These are phyloP conservation scores for Termitomyces sp. DNA, from an alignment of 768 basidiomycete genomes.

Conservation along the genomic window DNA sequence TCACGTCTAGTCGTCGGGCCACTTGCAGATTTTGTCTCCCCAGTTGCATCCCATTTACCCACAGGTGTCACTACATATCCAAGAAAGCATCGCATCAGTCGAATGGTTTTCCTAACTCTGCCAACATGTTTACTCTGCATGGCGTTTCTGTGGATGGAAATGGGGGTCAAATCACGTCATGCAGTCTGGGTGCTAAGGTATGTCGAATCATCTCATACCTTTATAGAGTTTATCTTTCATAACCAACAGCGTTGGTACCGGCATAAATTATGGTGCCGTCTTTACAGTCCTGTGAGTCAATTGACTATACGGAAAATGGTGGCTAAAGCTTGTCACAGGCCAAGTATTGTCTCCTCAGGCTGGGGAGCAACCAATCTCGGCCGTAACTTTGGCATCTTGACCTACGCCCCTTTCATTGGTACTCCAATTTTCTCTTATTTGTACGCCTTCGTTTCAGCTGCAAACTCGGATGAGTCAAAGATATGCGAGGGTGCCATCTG, in stretches of 20 bases:
- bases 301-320: not conserved
- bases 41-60: constrained; percentile 41
- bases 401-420: constrained; percentile 72
- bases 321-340: constrained; percentile 32
- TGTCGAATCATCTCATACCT: constrained; percentile 3
- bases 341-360: constrained; percentile 62
- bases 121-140: constrained; percentile 41
- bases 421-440: constrained; percentile 75
- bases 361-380: constrained; percentile 71
- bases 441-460: constrained; percentile 63
- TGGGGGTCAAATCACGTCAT: constrained; percentile 40
- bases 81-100: constrained; percentile 52
- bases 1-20: constrained; percentile 65
- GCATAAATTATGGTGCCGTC: constrained; percentile 61
- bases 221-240: constrained; percentile 1
- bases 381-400: constrained; percentile 71
- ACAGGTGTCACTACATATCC: constrained; percentile 28
- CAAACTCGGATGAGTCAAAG: constrained; percentile 34
- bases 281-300: constrained; percentile 65
- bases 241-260: constrained; percentile 50
- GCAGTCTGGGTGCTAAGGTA: constrained; percentile 72
- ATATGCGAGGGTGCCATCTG: constrained; percentile 57
- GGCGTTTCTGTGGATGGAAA: constrained; percentile 52
- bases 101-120: constrained; percentile 52
- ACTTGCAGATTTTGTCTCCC: constrained; percentile 69